Evolutionary conservation across 2,329 filamentous ascomycete genomes (phyloP).

Genomic region (Curvularia eragrostidis): DNA sequence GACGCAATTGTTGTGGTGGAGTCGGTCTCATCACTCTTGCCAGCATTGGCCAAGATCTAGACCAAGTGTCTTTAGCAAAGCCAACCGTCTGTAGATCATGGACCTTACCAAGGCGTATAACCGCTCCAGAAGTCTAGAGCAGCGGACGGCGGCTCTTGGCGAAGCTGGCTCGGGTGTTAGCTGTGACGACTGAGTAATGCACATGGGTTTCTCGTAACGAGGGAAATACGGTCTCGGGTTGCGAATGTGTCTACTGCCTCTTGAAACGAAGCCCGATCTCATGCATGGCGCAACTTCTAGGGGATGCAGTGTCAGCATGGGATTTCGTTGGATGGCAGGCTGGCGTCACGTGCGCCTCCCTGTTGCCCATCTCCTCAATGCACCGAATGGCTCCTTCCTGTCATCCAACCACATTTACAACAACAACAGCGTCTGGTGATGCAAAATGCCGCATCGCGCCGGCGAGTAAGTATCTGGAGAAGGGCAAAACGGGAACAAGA

Average conservation of each 20-base stretch:
- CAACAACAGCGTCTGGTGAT: not conserved
- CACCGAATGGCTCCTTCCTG: not conserved
- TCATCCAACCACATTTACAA: not conserved
- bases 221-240: not conserved
- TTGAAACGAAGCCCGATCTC: not conserved
- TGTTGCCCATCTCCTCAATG: not conserved
- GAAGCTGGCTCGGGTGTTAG: not conserved
- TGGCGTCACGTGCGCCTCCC: not conserved
- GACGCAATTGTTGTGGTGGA: conserved; percentile 5
- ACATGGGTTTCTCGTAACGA: not conserved
- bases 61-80: not conserved
- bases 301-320: not conserved
- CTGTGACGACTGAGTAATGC: not conserved
- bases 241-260: not conserved
- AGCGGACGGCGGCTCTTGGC: not conserved
- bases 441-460: not conserved
- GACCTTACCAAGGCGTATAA: not conserved
- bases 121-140: not conserved
- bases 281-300: not conserved
- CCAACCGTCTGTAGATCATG: not conserved
- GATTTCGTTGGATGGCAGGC: not conserved
- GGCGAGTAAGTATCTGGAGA: not conserved
- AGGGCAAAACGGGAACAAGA: not conserved
- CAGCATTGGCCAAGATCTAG: conserved; percentile 4
- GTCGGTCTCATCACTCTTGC: not conserved